Evolutionary conservation across 179 eudicot genomes (phyloP), one percentile per base, ranked within the genome.

Genomic region (Vitellaria paradoxa): DNA sequence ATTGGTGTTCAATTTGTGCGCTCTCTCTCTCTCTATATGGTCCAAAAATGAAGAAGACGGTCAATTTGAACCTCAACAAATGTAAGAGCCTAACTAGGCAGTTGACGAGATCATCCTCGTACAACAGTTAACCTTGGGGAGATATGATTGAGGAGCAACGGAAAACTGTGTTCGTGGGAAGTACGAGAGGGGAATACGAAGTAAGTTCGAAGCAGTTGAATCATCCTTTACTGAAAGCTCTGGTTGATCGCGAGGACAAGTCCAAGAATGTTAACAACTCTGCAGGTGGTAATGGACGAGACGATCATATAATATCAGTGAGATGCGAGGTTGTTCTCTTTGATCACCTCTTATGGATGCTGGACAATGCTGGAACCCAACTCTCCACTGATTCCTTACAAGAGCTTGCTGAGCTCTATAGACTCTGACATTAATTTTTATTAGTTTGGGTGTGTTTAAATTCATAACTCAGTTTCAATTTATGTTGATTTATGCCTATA

Each of bases 271-370:
- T 50, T 50, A 11, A 4, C 53, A 50, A 30, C 37, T 30, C 37
- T 30, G 37, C 1, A 1, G 37, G 9, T 50, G 8, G 6, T 24
- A 37, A 17, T 6, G 9, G 20, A 2, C 49, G 47, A 40, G 47
- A 65, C 6, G 62, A 57, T 17, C 12, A 50, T 12, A 0, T 0
- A 0, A 40, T 40, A 12, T 30, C 13, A 8, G 69, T 65, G 47
- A 65, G 20, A 12, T 65, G 69, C 7, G 69, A 65, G 47, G 69
- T 65, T 4, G 69, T 65, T 11, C 69, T 65, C 20, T 65, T 65
- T 15, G 69, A 65, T 40, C 69, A 65, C 20, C 69, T 65, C 46
- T 15, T 65, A 9, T 65, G 69, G 47, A 65, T 65, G 69, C 69
- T 65, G 18, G 69, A 65, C n/a, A 65, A 65, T 65, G 69, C 69